A percentile compares a stretch with the other conserved stretches of the same genome.
These are phyloP conservation scores for Verticillium nubilum DNA, from an alignment of 2,329 filamentous ascomycete genomes.

Conservation along the genomic window DNA sequence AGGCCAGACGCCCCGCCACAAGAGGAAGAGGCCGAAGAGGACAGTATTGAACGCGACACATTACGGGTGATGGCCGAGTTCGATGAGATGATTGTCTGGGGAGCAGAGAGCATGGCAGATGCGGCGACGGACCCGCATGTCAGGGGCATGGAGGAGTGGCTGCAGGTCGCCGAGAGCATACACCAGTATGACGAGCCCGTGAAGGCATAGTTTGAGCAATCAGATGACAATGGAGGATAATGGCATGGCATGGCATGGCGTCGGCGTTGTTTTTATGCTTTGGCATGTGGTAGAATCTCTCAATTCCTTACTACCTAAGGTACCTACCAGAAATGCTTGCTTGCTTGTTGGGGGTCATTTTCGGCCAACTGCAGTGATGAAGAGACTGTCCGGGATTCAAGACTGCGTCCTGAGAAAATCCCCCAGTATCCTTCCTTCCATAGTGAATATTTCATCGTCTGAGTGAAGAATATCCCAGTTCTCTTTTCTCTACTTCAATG, in stretches of 20 bases:
- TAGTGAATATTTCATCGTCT: too few species aligned
- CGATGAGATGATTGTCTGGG: conserved; percentile 76
- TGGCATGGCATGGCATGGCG: neutral
- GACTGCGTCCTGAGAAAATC: too few species aligned
- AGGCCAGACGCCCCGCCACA: conserved; percentile 5
- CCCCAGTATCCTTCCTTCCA: too few species aligned
- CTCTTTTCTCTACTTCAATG: too few species aligned
- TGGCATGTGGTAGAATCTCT: too few species aligned
- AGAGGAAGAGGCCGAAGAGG: conserved; percentile 37
- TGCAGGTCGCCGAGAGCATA: conserved; percentile 52
- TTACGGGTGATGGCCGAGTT: conserved; percentile 65
- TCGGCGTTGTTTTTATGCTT: neutral
- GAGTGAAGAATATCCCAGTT: too few species aligned
- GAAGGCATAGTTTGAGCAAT: neutral
- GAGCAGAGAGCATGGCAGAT: conserved; percentile 64
- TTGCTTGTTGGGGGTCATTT: too few species aligned
- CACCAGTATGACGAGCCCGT: neutral
- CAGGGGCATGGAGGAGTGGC: conserved; percentile 75
- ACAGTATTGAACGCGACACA: conserved; percentile 40
- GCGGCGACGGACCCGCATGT: conserved; percentile 62
- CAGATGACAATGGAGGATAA: neutral
- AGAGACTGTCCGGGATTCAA: too few species aligned
- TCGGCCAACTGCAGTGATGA: too few species aligned
- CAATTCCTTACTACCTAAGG: too few species aligned
- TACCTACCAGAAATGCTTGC: too few species aligned